These are phyloP conservation scores for Globisporangium okanoganense DNA, from an alignment of 352 stramenopile genomes.

Conservation along the genomic window DNA sequence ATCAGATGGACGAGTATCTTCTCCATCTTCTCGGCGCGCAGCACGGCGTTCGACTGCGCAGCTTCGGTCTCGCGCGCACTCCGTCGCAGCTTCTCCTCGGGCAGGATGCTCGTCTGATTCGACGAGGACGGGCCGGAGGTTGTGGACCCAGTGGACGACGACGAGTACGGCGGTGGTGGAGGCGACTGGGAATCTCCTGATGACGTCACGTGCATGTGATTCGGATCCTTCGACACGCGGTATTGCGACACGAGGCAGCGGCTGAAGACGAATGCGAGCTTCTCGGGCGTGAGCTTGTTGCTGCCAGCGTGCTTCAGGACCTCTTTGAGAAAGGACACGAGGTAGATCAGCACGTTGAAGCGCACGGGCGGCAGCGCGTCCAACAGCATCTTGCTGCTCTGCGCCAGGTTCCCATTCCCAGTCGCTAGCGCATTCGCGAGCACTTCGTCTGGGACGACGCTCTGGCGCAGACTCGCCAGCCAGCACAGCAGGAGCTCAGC, in stretches of 20 bases:
- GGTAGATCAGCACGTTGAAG: conserved; percentile 98
- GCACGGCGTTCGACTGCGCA: conserved; percentile 43
- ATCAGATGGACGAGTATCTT: conserved; percentile 67
- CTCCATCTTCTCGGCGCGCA: conserved; percentile 72
- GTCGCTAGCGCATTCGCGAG: conserved; percentile 62
- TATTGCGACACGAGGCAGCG: conserved; percentile 62
- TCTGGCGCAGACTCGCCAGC: conserved; percentile 87
- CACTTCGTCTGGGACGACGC: conserved; percentile 83
- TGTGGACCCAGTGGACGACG: conserved; percentile 36
- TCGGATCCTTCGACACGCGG: conserved; percentile 16
- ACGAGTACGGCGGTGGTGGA: conserved; percentile 27
- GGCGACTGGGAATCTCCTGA: conserved; percentile 5
- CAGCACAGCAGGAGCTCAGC: conserved; percentile 89
- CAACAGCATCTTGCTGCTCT: conserved; percentile 67
- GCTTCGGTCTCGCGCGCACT: conserved; percentile 51
- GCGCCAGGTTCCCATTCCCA: conserved; percentile 68
- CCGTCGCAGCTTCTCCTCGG: conserved; percentile 57
- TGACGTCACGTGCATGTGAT: not conserved
- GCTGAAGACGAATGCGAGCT: conserved; percentile 73
- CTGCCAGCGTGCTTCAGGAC: conserved; percentile 66
- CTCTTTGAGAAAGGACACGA: conserved; percentile 96
- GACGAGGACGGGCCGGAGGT: conserved; percentile 26
- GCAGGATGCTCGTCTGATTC: conserved; percentile 34
- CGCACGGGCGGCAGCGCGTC: conserved; percentile 89
- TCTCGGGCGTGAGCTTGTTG: conserved; percentile 73